phyloP scores from a whole-genome alignment of 768 basidiomycete genomes.

The Lentinula edodes region DNA sequence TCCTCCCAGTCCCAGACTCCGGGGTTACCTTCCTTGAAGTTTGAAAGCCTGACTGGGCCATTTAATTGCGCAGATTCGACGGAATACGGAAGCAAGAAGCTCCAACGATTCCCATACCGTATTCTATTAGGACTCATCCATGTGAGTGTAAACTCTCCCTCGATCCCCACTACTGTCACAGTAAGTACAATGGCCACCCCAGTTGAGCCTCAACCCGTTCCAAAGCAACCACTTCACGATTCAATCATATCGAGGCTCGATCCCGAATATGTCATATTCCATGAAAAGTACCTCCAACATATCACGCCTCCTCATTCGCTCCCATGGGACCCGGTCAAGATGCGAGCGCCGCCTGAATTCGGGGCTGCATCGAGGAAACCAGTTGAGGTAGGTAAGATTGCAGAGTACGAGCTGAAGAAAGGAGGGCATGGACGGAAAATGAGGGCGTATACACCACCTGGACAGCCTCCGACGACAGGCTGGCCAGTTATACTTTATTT shows the following conservation, averaged over 20 bases:
- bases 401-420: slow-evolving; percentile 48
- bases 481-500: slow-evolving; percentile 75
- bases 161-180: no score
- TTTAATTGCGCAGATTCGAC: no score
- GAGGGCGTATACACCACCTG: slow-evolving; percentile 61
- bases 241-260: slow-evolving; percentile 55
- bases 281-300: slow-evolving; percentile 44
- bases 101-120: no score
- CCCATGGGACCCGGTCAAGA: slow-evolving; percentile 49
- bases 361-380: slow-evolving; percentile 54
- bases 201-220: not conserved
- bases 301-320: slow-evolving; percentile 46
- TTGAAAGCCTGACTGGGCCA: no score
- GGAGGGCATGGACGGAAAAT: slow-evolving; percentile 30
- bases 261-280: slow-evolving; percentile 61
- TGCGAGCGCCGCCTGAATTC: slow-evolving; percentile 39
- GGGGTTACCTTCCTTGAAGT: no score
- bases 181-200: no score
- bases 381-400: slow-evolving; percentile 46
- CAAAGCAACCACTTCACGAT: slow-evolving; percentile 51
- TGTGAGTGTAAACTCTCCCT: no score
- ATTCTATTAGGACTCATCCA: no score
- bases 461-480: slow-evolving; percentile 40
- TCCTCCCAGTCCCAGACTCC: no score
- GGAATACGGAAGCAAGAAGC: no score